These are phyloP conservation scores for Zopfochytrium polystomum DNA, from an alignment of 371 early-diverging fungal genomes.

Conservation along the genomic window DNA sequence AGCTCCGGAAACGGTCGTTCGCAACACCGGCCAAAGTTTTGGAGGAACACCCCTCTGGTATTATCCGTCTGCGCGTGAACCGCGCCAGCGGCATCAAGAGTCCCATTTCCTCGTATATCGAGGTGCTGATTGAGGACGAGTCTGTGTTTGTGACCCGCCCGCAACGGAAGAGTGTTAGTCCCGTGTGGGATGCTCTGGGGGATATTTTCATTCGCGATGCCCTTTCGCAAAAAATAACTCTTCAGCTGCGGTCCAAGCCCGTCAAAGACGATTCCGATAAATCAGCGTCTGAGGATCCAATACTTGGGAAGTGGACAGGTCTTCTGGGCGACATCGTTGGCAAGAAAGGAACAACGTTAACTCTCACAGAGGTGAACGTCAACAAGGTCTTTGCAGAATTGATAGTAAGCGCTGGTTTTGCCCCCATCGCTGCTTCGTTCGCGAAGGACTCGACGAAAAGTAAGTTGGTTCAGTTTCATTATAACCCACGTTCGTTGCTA, in stretches of 20 bases:
- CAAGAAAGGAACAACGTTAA: too few species aligned
- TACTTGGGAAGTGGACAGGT: constrained; percentile 17
- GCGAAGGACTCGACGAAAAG: constrained; percentile 8
- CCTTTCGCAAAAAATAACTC: not conserved
- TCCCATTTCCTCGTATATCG: not conserved
- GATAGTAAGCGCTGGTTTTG: not conserved
- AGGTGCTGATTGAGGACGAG: constrained; percentile 28
- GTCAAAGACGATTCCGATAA: too few species aligned
- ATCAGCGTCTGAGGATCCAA: constrained; percentile 13
- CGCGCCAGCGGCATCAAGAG: constrained; percentile 18
- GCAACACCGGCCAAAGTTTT: not conserved
- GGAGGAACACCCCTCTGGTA: constrained; percentile 22
- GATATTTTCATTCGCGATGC: constrained; percentile 17
- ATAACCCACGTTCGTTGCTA: too few species aligned
- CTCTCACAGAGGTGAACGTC: too few species aligned
- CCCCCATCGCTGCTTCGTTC: constrained; percentile 5
- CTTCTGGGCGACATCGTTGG: constrained; percentile 11
- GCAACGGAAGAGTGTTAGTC: constrained; percentile 5
- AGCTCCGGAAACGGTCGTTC: not conserved
- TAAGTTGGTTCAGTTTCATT: constrained; percentile 3
- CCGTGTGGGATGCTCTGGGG: constrained; percentile 19
- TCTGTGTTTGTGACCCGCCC: constrained; percentile 18
- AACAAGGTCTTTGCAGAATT: too few species aligned
- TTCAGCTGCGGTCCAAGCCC: too few species aligned
- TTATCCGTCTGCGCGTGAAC: constrained; percentile 30